Base-by-base conservation (phyloP, 768 basidiomycete species). In the Myochromella boudieri region DNA sequence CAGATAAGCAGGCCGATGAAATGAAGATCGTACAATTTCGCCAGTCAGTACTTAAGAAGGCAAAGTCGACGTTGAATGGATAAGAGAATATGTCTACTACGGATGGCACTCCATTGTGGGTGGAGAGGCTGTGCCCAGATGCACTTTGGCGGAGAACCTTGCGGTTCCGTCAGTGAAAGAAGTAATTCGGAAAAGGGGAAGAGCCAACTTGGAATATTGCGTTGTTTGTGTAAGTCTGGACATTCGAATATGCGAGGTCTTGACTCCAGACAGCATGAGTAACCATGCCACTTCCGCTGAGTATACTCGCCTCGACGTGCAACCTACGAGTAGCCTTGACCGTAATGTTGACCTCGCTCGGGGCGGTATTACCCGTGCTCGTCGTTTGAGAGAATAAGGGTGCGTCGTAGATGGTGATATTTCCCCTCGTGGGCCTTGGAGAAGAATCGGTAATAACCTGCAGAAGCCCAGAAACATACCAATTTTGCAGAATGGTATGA, bases 381-480 rank as follows among this genome's bases (percentile, higher is more conserved):
- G 60, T 71, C 3, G 82, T 69, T 32, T 63, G 49, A 2, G 86
- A 82, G 53, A 81, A 88, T 0, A 77, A 77, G 9, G 78, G 63
- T 24, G 69, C 86, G 14, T 74, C 63, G 55, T 88, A 85, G 7
- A 57, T 55, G 0, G 75, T 81, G 47, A 91, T 87, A 22, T 69
- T 74, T 22, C 89, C 89, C 1, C 80, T 87, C 2, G 89, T 90
- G 3, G 72, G 84, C 33, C 62, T 57, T 1, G 70, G 64, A 24
- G 87, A 86, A 6, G 78, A 62, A 58, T 88, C 85, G 1, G 80
- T 81, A 49, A 84, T 63, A 37, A 87, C 82, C 60, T 91, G 87
- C 5, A 91, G 63, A 4, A 70, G 53, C 1, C 85, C 89, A 3
- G 86, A 87, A 21, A 90, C 79, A 58, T 79, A 87, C 90, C 89